Evolutionary conservation across 164 flowering plant species (phyloP), one percentile per base, ranked within the genome.

Genomic region (Macadamia integrifolia): DNA sequence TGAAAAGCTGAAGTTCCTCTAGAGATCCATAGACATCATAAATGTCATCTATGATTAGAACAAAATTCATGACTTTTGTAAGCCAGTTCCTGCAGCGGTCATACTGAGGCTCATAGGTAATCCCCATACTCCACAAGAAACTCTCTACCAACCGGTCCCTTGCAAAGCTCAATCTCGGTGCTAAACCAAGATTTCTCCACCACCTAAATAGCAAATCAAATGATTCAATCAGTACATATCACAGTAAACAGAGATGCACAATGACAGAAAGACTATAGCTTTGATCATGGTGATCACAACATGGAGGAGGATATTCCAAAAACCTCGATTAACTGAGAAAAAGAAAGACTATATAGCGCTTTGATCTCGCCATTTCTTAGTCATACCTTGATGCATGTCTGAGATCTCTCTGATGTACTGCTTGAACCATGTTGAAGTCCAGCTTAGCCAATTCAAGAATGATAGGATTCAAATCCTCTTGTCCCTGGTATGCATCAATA

Each of bases 401-500:
- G 5, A 82, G 73, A 60, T 80, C 79, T 6, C 53, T 70, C 62
- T 80, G 85, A 17, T 76, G 76, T 23, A 52, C 40, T 42, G 83
- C 77, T 78, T 84, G 85, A 64, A 78, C 76, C 63, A 65, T 63
- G 57, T 84, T 84, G 75, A 80, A 84, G n/a, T 82, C 77, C 6
- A 80, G 66, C 67, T 80, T 82, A 3, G 84, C 83, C 46, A 82
- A 65, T 15, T 74, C 78, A 65, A 82, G 67, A 44, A 80, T 18
- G 62, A 0, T 9, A 9, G 60, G 69, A 52, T 78, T 59, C 57
- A 40, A 58, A 1, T 65, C 40, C 3, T 65, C 48, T 9, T 65
- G 50, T 6, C 42, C 65, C 50, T 73, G 70, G 23, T 59, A 79
- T 3, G 23, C 48, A 32, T 71, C 59, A 1, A 80, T 76, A 31